Evolutionary conservation across 441 rosid genomes (phyloP).

Genomic region (Erodium moschatum): DNA sequence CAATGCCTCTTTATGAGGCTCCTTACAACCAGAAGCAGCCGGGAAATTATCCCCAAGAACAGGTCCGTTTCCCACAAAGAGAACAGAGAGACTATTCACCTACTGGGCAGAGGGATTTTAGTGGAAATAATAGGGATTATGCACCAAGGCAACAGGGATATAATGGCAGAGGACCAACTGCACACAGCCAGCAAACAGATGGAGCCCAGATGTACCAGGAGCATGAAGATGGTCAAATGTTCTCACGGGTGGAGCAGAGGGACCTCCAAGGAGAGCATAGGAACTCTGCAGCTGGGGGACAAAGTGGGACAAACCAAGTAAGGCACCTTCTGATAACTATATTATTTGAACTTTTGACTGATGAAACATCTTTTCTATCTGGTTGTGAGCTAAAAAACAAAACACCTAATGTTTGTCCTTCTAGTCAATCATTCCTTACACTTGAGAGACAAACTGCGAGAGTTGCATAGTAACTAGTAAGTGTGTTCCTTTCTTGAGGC

Average conservation of each 20-base stretch:
- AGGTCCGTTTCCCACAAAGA: slow-evolving; percentile 16
- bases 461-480: neutral
- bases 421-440: neutral
- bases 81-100: slow-evolving; percentile 14
- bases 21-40: slow-evolving; percentile 28
- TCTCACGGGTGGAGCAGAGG: slow-evolving; percentile 33
- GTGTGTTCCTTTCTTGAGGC: neutral
- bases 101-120: slow-evolving; percentile 24
- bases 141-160: slow-evolving; percentile 19
- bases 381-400: neutral
- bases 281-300: slow-evolving; percentile 26
- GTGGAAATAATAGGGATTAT: slow-evolving; percentile 32
- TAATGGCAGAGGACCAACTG: slow-evolving; percentile 12
- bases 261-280: slow-evolving; percentile 34
- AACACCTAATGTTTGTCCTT: neutral
- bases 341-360: neutral
- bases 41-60: slow-evolving; percentile 23
- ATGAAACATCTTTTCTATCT: neutral
- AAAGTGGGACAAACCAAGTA: slow-evolving; percentile 43
- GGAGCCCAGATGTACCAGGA: neutral
- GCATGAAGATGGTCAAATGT: slow-evolving; percentile 17
- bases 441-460: neutral
- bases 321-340: slow-evolving; percentile 13
- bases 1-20: slow-evolving; percentile 30
- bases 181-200: slow-evolving; percentile 5